Conservation (phyloP, 2,329 filamentous ascomycete species). For the Pyricularia pennisetigena region DNA sequence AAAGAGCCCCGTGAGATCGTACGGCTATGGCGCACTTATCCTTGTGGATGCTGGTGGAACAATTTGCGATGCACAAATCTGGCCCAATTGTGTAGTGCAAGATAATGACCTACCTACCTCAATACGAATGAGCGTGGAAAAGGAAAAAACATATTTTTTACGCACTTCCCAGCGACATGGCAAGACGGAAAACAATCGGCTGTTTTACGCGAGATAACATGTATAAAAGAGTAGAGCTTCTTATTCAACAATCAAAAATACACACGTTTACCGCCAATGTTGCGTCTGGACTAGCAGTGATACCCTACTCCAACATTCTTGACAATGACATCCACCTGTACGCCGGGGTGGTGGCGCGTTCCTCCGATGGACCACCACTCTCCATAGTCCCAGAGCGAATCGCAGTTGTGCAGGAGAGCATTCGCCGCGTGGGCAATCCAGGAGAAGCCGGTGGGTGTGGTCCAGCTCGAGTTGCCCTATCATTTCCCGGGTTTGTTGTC, state of each 20-base stretch:
- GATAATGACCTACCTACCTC: too few species aligned
- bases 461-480: background rate
- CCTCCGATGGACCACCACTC: background rate
- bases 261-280: too few species aligned
- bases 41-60: too few species aligned
- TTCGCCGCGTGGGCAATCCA: background rate
- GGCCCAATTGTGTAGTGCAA: too few species aligned
- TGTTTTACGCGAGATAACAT: background rate
- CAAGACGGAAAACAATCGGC: background rate
- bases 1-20: too few species aligned
- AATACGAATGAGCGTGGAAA: too few species aligned
- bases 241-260: background rate
- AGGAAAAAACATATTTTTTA: too few species aligned
- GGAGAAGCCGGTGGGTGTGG: background rate
- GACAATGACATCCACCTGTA: background rate
- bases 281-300: background rate
- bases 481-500: background rate
- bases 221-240: background rate
- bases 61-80: too few species aligned
- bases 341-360: background rate
- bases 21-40: too few species aligned
- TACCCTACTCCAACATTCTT: background rate
- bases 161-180: background rate
- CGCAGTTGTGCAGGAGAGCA: background rate
- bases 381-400: background rate